A percentile compares a stretch with the other conserved stretches of the same genome.
Evolutionary conservation across 768 basidiomycete genomes (phyloP).

Genomic region (Polyporus arcularius): DNA sequence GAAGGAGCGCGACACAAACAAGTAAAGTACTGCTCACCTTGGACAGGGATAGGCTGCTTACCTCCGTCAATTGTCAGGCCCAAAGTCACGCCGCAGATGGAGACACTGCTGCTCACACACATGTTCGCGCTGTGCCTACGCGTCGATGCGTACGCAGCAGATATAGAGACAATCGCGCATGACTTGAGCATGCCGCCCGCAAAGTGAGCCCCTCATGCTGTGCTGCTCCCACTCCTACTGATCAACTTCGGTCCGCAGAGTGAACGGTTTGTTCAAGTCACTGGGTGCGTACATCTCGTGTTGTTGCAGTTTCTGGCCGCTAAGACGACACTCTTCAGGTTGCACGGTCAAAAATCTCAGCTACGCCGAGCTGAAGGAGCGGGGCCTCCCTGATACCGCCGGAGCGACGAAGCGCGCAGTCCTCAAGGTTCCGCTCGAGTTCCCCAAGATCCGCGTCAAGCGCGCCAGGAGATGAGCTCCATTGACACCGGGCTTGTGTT

Average conservation of each 20-base stretch:
- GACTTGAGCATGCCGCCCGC: slow-evolving; percentile 68
- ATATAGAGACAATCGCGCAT: slow-evolving; percentile 64
- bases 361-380: slow-evolving; percentile 62
- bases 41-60: neutral
- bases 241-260: slow-evolving; percentile 36
- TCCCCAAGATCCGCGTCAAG: slow-evolving; percentile 63
- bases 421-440: slow-evolving; percentile 74
- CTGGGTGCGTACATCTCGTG: slow-evolving; percentile 49
- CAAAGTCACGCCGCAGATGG: slow-evolving; percentile 63
- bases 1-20: slow-evolving; percentile 60
- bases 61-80: slow-evolving; percentile 16
- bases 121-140: slow-evolving; percentile 81
- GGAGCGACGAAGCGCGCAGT: slow-evolving; percentile 71
- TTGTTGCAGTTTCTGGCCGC: neutral
- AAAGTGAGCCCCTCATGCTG: slow-evolving; percentile 51
- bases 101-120: slow-evolving; percentile 73
- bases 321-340: slow-evolving; percentile 41
- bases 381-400: slow-evolving; percentile 66
- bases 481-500: no score
- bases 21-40: slow-evolving; percentile 43
- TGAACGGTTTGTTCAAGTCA: slow-evolving; percentile 73
- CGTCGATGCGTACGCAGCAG: slow-evolving; percentile 75
- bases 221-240: neutral
- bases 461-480: slow-evolving; percentile 29
- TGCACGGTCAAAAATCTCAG: slow-evolving; percentile 67